Evolutionary conservation across 163 green algal genomes (phyloP), one percentile per base, ranked within the genome.

Genomic region (Scenedesmus sp.): DNA sequence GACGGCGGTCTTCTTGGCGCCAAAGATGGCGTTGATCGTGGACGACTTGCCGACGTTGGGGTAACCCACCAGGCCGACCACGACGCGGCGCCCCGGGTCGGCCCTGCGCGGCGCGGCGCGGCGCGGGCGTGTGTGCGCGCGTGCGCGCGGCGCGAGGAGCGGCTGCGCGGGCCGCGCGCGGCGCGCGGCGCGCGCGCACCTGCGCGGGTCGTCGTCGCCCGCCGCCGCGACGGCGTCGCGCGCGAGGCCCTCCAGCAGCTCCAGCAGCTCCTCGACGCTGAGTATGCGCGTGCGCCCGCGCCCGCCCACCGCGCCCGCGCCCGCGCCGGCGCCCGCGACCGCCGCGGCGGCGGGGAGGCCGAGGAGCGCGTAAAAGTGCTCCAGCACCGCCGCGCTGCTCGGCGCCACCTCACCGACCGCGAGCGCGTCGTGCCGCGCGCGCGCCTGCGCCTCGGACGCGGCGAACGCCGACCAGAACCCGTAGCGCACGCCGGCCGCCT

Each of bases 21-120:
- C 96, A 84, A 98, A 96, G 24, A 99, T 85, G 3, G 96, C 96
- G 80, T 99, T 99, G 88, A 99, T 98, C 70, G 97, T 98, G 11
- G 91, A 97, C 0, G 90, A 97, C 87, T 99, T 99, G 75, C 96
- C 96, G 9, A 99, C 96, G 86, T 99, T 99, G 56, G 96, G 96
- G 86, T 98, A 99, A 54, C 96, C 96, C 33, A 99, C 95, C 72
- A 99, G 91, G 18, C 96, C 96, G 20, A 99, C 95, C 65, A 96
- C 89, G 36, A 95, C 72, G 14, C 85, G 80, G 31, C 75, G 54
- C 11, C 64, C 58, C 7, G 50, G 31, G 33, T 77, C 78, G 7
- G 17, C 5, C 66, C 69, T 72, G 24, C 31, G 60, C 17, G 10
- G n/a, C 7, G 10, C 6, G 10, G 39, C 39, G 39, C 7, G 39